Conservation (phyloP, 805 yeast genomes). For the Suhomyces sp. region DNA sequence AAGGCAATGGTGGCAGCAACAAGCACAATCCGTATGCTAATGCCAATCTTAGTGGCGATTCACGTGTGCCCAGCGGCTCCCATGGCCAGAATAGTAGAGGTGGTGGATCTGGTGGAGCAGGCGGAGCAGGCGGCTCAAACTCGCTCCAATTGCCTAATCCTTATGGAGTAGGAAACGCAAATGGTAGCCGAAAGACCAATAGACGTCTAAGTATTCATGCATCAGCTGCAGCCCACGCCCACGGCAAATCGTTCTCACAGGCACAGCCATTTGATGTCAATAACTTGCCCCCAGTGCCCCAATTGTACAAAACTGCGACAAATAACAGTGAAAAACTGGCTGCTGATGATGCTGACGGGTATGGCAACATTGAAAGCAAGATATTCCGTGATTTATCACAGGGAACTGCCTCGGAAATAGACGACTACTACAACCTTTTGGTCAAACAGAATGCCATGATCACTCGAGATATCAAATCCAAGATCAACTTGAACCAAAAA, state of each 20-base stretch:
- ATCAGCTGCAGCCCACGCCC: slow-evolving; percentile 34
- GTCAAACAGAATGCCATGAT: slow-evolving; percentile 47
- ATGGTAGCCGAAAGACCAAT: slow-evolving; percentile 16
- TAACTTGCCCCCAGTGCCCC: slow-evolving; percentile 33
- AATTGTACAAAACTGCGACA: slow-evolving; percentile 8
- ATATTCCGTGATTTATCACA: slow-evolving; percentile 46
- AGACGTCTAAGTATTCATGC: slow-evolving; percentile 38
- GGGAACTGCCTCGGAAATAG: slow-evolving; percentile 71
- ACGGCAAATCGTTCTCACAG: slow-evolving; percentile 22
- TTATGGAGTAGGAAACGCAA: slow-evolving; percentile 5
- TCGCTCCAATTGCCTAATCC: slow-evolving; percentile 15
- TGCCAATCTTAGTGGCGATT: slow-evolving; percentile 10
- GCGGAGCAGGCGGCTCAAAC: neutral
- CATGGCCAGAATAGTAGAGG: neutral
- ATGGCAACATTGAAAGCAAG: slow-evolving; percentile 10
- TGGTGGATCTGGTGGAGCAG: neutral
- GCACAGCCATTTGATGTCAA: slow-evolving; percentile 19
- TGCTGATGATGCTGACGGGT: slow-evolving; percentile 4
- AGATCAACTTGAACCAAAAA: slow-evolving; percentile 60
- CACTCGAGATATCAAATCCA: slow-evolving; percentile 54
- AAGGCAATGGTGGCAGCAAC: slow-evolving; percentile 6
- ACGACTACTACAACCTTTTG: slow-evolving; percentile 60
- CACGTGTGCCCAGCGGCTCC: neutral
- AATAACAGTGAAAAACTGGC: slow-evolving; percentile 5
- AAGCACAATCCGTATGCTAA: slow-evolving; percentile 26